phyloP scores from a whole-genome alignment of 2,329 filamentous ascomycete species.

The Grosmannia clavigera region DNA sequence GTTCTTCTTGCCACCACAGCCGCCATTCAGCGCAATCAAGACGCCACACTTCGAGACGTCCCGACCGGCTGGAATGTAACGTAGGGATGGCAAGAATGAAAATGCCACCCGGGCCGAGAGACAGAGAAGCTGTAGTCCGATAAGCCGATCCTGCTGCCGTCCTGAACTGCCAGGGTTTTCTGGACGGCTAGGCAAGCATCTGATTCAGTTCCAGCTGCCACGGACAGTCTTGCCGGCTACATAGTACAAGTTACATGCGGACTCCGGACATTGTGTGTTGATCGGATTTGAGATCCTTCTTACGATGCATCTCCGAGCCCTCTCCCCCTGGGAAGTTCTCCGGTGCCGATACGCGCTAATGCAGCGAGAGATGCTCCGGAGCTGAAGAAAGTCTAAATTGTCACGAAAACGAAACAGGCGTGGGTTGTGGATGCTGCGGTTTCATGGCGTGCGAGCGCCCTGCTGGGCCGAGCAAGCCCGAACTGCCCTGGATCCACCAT shows the following conservation, averaged over 20 bases:
- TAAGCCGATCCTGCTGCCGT: neutral
- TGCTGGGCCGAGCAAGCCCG: too few relatives aligned
- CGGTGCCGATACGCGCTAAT: neutral
- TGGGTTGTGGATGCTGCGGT: too few relatives aligned
- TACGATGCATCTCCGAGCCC: neutral
- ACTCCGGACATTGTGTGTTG: neutral
- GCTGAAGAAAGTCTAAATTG: slow-evolving; percentile 2
- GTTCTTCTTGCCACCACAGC: neutral
- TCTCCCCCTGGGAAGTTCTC: neutral
- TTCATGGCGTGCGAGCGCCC: too few relatives aligned
- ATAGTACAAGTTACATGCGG: neutral
- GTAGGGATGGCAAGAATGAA: neutral
- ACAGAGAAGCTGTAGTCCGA: neutral
- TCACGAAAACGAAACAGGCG: neutral
- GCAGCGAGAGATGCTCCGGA: neutral
- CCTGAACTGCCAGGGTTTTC: neutral
- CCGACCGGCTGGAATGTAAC: neutral
- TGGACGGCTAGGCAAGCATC: neutral
- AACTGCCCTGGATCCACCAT: too few relatives aligned
- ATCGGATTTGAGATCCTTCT: neutral
- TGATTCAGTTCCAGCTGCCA: neutral
- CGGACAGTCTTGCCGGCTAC: neutral
- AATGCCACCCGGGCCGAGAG: neutral
- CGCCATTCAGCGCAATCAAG: neutral
- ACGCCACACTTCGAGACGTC: neutral